Base-by-base conservation (phyloP, 148 eudicot species). In the Pharnaceum exiguum region DNA sequence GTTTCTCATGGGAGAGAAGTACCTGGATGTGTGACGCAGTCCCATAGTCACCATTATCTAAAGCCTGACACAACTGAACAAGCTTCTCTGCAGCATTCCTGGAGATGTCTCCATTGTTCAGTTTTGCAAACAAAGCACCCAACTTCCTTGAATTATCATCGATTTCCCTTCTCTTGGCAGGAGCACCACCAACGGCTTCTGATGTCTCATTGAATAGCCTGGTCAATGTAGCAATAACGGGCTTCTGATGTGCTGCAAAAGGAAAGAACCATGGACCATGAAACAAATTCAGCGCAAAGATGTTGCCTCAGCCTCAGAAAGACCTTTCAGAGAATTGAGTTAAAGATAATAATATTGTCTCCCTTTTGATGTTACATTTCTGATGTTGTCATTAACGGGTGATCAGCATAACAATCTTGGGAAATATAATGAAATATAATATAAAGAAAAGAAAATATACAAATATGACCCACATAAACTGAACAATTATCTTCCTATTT, bases 21-120 rank as follows among this genome's bases (percentile, higher is more conserved):
- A 88, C 98, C 96, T 91, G 98, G 68, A 85, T 79, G 60, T 93
- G 90, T 53, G 88, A 79, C 63, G 99, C 99, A 23, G 85, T 80
- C 38, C 74, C 71, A 51, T 57, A 93, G 66, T 93, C 99, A 55
- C 91, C 86, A 55, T 32, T 75, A 52, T 93, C 99, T 68, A 93
- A 52, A 43, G 87, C 90, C 65, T 83, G 90, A 71, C 96, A 93
- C 40, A 93, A 81, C 56, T 76, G 88, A 37, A 85, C 79, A 73
- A 93, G 99, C 83, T 85, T 93, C 46, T 83, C 95, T 55, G 80
- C 78, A 49, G 94, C 99, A 40, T 85, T 88, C 72, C 76, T 81
- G 7, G 99, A 93, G 48, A 93, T 85, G 68, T 88, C 90, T 31
- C 86, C 85, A 62, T 77, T 83, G 79, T 93, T 93, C 12, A 93